These are phyloP conservation scores for Kodamaea fungicola DNA, from an alignment of 1,139 yeast genomes.

Conservation along the genomic window DNA sequence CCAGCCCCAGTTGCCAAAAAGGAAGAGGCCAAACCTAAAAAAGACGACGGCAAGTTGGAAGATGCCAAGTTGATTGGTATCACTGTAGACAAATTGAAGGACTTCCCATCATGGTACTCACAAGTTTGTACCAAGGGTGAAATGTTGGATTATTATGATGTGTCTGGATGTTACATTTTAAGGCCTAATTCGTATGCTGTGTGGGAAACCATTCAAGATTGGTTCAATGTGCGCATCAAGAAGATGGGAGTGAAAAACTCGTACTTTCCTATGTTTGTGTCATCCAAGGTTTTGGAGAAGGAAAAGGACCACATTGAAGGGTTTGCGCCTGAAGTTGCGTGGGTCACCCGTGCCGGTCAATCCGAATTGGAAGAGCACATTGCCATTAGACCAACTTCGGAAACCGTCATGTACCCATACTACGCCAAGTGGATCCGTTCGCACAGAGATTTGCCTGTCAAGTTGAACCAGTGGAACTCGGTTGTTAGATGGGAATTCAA, in stretches of 20 bases:
- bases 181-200: conserved; percentile 93
- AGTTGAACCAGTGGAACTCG: conserved; percentile 98
- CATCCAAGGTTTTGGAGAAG: conserved; percentile 85
- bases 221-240: conserved; percentile 80
- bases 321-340: conserved; percentile 99
- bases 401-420: conserved; percentile 99
- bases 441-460: conserved; percentile 94
- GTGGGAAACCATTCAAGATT: conserved; percentile 92
- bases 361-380: conserved; percentile 96
- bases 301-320: conserved; percentile 99
- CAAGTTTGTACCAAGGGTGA: conserved; percentile 95
- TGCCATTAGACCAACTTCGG: conserved; percentile 99
- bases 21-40: conserved; percentile 29
- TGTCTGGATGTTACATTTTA: conserved; percentile 96
- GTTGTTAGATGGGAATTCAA: conserved; percentile 99
- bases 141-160: conserved; percentile 97
- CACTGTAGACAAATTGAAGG: conserved; percentile 87
- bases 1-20: conserved; percentile 36
- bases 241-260: conserved; percentile 89
- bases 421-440: conserved; percentile 99
- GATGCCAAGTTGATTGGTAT: conserved; percentile 95
- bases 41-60: conserved; percentile 58
- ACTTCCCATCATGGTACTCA: conserved; percentile 96
- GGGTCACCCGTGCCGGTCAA: conserved; percentile 96
- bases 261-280: conserved; percentile 98